Evolutionary conservation across 2,329 filamentous ascomycete genomes (phyloP), one percentile per base, ranked within the genome.

Genomic region (Venturia asperata): DNA sequence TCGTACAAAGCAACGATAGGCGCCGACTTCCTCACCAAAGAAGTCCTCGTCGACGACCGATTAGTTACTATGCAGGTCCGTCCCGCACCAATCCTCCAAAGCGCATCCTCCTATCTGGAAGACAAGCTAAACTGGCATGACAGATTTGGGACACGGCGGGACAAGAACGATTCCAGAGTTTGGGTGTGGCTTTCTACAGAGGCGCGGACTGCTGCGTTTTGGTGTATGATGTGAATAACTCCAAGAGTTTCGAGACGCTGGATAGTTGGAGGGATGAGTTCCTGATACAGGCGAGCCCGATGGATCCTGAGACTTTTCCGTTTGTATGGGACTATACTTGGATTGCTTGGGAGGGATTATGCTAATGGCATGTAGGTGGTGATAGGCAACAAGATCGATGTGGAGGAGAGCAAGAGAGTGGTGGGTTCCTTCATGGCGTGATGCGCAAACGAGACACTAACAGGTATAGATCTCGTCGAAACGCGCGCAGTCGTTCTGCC

Each of bases 1-100:
- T 97, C 92, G 82, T 99, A 99, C 87, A 99, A 99, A 82, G 94
- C 94, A 67, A 99, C 94, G 58, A 99, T 99, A 76, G 94, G 94
- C 70, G 94, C 94, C 76, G 94, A 99, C 78, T 99, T 99, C 79
- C 83, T 99, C 67, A 99, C 94, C 65, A 95, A 96, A 77, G 94
- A 99, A 81, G 94, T 99, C 49, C 82, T 97, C 69, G 93, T 99
- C 64, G 94, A 97, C 78, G 94, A 97, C 79, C 86, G 93, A 75
- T 86, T 97, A 74, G 94, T 99, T 70, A 99, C 94, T 43, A 97
- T 99, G 92, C 94, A 97, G 88, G 90, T 91, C 83, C 42, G 66
- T 60, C 63, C 75, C 9, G 34, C 34, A 37, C 30, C 7, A 47
- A 41, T 5, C 17, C n/a, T n/a, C n/a, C 11, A 24, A 64, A 30